Base-by-base conservation (phyloP, 2,329 filamentous ascomycete species). In the Hypoxylon sp. region DNA sequence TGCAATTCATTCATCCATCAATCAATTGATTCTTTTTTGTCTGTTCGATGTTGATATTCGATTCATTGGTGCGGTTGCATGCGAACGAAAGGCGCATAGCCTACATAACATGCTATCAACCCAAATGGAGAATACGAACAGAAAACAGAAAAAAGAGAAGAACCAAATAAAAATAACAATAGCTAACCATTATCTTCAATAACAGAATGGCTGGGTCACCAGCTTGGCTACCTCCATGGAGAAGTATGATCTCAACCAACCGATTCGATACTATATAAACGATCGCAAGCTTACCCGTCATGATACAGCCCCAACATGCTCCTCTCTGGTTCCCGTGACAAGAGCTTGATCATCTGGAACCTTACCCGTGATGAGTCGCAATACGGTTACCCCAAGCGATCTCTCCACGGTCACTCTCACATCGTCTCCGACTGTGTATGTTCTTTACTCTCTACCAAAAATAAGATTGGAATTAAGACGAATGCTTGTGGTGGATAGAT, bases 341-440 rank as follows among this genome's bases (percentile, higher is more conserved):
- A 97, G 89, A 90, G 90, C 68, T 84, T 99, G 77, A 99, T 99
- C 83, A 96, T 99, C 87, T 99, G 94, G 94, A 96, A 97, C 86
- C 86, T 99, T 73, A 97, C 94, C 78, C 93, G 94, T 80, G 92
- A 97, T 79, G 94, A 97, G 82, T 87, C 87, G 76, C 88, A 90
- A 75, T 99, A 97, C 85, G 94, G 94, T 71, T 96, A 96, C 86
- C 94, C 94, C 74, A 97, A 99, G 88, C 89, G 94, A 81, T 95
- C 91, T 75, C 91, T 99, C 69, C 88, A 95, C 82, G 94, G 94
- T 73, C 94, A 99, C 86, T 97, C 92, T 64, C 94, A 99, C 88
- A 99, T 99, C 78, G 92, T 99, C 75, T 97, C 94, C 78, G 94
- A 99, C 89, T 97, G 94, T 82, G 94, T 96, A 94, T 71, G 90